Evolutionary conservation across 2,329 filamentous ascomycete species (phyloP), one percentile per base, ranked within the genome.

Genomic region (Stemphylium vesicarium): DNA sequence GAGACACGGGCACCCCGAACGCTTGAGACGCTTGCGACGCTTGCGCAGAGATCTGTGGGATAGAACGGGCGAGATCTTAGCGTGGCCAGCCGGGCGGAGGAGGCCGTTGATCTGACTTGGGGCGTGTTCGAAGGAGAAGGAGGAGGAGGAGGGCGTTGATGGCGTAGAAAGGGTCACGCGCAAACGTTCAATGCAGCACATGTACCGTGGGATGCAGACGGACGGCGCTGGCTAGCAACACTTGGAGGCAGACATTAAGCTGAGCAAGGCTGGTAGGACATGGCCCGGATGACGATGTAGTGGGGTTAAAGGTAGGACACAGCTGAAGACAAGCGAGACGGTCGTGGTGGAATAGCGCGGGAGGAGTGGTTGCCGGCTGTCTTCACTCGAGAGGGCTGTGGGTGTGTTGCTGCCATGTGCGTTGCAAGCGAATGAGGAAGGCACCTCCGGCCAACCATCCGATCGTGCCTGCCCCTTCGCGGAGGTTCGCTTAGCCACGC

Each of bases 1-100:
- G 64, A 59, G 55, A 54, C 55, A 59, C 63, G 66, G 68, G 29
- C 62, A 62, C 62, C 56, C 65, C 65, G 64, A 69, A 60, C 33
- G 54, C 57, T 53, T 44, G 59, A 51, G 59, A 53, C 53, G 56
- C 54, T 43, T 54, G 52, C 44, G 59, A 53, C 54, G 56, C 54
- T 46, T 54, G 52, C 41, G 53, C 39, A 44, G 18, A 57, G 58
- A 63, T 62, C 60, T 62, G 49, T 55, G 41, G 18, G 41, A 37
- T 36, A 39, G 40, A 60, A 59, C 58, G 60, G 63, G 56, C 56
- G 48, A 57, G 63, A 66, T 64, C 42, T 56, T 66, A 65, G 63
- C 58, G 59, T 53, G 58, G 46, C 53, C 47, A 55, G 37, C 31
- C 40, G 3, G 39, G 46, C 51, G 51, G 51, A 49, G 45, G 45